Percentiles rank a stretch among this genome's conserved stretches.
These are phyloP conservation scores for Musa schizocarpa DNA, from an alignment of 176 grass and related monocot species.

Conservation along the genomic window DNA sequence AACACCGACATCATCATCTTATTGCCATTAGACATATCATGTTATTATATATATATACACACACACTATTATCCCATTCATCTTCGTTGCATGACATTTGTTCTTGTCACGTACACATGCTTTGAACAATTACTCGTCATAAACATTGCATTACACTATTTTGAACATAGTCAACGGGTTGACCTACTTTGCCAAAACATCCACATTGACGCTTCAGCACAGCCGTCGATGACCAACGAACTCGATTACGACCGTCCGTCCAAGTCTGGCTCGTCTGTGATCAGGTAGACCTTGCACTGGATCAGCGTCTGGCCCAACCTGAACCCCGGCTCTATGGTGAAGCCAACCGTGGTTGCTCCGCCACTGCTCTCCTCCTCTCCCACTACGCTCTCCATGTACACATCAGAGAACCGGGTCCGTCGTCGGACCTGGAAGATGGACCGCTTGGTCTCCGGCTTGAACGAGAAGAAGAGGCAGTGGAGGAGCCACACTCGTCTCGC, in stretches of 20 bases:
- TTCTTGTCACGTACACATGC: too few relatives aligned
- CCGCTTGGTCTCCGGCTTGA: slow-evolving; percentile 29
- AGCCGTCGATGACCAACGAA: not conserved
- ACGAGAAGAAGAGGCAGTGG: slow-evolving; percentile 84
- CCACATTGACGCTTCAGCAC: not conserved
- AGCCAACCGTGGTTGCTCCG: slow-evolving; percentile 33
- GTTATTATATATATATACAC: too few relatives aligned
- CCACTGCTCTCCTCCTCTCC: slow-evolving; percentile 15
- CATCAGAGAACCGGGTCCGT: slow-evolving; percentile 63
- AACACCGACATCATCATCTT: too few relatives aligned
- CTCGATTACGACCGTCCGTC: not conserved
- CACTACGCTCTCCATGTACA: slow-evolving; percentile 88
- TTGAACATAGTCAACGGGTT: too few relatives aligned
- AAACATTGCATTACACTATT: too few relatives aligned
- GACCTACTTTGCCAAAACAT: too few relatives aligned
- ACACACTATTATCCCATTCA: too few relatives aligned
- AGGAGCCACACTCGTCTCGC: slow-evolving; percentile 80
- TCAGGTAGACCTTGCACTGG: slow-evolving; percentile 70
- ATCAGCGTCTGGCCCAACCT: slow-evolving; percentile 48
- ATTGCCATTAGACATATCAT: too few relatives aligned
- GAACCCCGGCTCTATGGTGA: slow-evolving; percentile 88
- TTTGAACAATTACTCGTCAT: too few relatives aligned
- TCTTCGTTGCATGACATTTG: too few relatives aligned
- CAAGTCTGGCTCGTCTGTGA: not conserved
- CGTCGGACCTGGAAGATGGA: slow-evolving; percentile 50